phyloP scores from a whole-genome alignment of 2,329 filamentous ascomycete species.

The Chaetoscypha palmicola region DNA sequence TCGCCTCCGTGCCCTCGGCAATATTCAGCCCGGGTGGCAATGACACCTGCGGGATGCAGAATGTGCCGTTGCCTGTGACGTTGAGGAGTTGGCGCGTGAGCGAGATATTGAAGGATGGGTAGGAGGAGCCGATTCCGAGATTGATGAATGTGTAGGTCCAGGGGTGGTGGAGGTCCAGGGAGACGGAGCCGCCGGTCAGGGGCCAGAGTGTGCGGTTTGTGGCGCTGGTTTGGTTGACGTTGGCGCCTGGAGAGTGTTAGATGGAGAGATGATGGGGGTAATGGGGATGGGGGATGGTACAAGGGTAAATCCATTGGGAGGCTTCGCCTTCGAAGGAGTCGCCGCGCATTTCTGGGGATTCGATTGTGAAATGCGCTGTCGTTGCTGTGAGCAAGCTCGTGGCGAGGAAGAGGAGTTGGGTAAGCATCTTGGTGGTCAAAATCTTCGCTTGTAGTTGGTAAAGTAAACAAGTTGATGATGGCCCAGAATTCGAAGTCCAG shows the following conservation, averaged over 20 bases:
- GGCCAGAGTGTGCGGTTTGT: slow-evolving; percentile 42
- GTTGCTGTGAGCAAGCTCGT: slow-evolving; percentile 34
- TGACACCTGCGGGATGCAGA: slow-evolving; percentile 56
- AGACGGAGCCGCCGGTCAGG: slow-evolving; percentile 41
- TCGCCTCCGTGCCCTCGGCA: slow-evolving; percentile 54
- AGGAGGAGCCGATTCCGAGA: slow-evolving; percentile 43
- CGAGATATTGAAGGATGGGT: slow-evolving; percentile 61
- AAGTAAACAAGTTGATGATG: neutral
- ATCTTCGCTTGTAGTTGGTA: neutral
- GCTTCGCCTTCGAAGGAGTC: slow-evolving; percentile 34
- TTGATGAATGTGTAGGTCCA: slow-evolving; percentile 46
- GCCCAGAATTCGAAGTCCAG: neutral
- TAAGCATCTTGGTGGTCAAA: neutral
- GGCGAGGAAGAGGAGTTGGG: neutral
- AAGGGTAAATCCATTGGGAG: slow-evolving; percentile 31
- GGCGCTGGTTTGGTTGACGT: slow-evolving; percentile 36
- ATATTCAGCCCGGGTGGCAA: slow-evolving; percentile 46
- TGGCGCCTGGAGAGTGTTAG: slow-evolving; percentile 42
- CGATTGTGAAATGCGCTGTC: slow-evolving; percentile 49
- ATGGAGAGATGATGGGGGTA: neutral
- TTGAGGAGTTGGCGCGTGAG: slow-evolving; percentile 53
- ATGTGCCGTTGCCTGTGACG: slow-evolving; percentile 52
- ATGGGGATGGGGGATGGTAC: slow-evolving; percentile 14
- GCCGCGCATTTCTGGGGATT: slow-evolving; percentile 45
- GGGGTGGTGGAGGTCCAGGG: slow-evolving; percentile 45